These are phyloP conservation scores for Uronychia setigera DNA, from an alignment of 73 alveolate species.

Conservation along the genomic window DNA sequence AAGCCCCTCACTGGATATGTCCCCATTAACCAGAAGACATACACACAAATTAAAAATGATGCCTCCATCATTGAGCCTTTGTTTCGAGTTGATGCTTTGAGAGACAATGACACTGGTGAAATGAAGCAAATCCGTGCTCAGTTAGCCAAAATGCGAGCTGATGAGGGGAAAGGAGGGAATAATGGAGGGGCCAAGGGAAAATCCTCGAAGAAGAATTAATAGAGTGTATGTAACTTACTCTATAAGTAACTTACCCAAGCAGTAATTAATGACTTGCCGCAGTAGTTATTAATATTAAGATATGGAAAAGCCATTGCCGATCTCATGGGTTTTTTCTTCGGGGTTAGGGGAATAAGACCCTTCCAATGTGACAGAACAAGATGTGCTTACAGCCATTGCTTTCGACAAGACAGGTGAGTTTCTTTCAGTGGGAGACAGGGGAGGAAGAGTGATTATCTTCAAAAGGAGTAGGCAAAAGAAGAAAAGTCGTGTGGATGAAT, in stretches of 20 bases:
- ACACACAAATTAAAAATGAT: neutral
- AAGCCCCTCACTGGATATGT: neutral
- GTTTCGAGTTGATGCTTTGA: neutral
- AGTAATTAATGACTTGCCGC: neutral
- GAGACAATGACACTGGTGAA: neutral
- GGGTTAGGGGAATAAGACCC: constrained; percentile 65
- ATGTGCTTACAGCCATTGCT: constrained; percentile 70
- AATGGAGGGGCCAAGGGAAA: neutral
- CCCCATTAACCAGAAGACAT: neutral
- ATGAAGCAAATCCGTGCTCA: neutral
- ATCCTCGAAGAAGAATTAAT: neutral
- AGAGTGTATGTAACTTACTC: neutral
- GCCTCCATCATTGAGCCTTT: neutral
- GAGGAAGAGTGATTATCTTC: constrained; percentile 82
- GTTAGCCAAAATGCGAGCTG: neutral
- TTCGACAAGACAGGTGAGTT: constrained; percentile 78
- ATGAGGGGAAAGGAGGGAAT: neutral
- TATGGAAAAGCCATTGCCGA: neutral
- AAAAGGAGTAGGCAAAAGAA: constrained; percentile 48
- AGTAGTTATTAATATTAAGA: neutral
- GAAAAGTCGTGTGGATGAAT: constrained; percentile 43
- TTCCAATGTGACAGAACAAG: constrained; percentile 60
- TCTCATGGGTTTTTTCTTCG: constrained; percentile 19
- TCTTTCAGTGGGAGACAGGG: constrained; percentile 81
- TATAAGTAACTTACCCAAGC: neutral